Base-by-base conservation (phyloP, 441 rosid genomes). In the Brassica hybrid region DNA sequence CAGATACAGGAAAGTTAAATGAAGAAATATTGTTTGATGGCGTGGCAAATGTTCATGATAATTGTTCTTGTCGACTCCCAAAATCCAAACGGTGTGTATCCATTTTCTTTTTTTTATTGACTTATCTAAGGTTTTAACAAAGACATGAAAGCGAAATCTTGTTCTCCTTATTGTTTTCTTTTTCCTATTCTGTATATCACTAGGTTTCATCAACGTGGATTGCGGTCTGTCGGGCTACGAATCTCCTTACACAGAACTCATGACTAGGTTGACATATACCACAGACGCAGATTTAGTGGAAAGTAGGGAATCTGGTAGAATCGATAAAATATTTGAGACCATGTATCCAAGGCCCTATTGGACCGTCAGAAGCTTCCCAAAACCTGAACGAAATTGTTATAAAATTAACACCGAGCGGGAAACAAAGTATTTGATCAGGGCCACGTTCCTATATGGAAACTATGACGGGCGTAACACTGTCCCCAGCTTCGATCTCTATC, bases 391-490 rank as follows among this genome's bases (percentile, higher is more conserved):
- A 11, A 58, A 4, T 11, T 58, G 63, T 13, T 58, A 58, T 6
- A 1, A 58, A 9, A 21, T 58, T 2, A 21, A 58, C 5, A 23
- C 25, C 6, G 12, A 21, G 63, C 27, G n/a, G 19, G 7, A 58
- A 3, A 19, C 63, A 0, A 58, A 3, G 1, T 58, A 58, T 58
- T 12, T 58, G 32, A 58, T 58, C 32, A 21, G 63, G 63, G 63
- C 63, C 14, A 9, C 32, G n/a, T 58, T 58, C 63, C 7, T 58
- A 10, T 58, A 58, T 11, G 63, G 63, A 21, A 58, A 58, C 63
- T 58, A 58, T 27, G 63, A 23, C 32, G 27, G 14, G 14, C 54
- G 54, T 45, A 45, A 45, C n/a, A 41, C 48, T 41, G 48, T 41
- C 32, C 30, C n/a, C 60, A 59, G 30, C 14, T 58, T 58, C 14